phyloP scores from a whole-genome alignment of 2,329 filamentous ascomycete species.

The Penicillium polonicum region DNA sequence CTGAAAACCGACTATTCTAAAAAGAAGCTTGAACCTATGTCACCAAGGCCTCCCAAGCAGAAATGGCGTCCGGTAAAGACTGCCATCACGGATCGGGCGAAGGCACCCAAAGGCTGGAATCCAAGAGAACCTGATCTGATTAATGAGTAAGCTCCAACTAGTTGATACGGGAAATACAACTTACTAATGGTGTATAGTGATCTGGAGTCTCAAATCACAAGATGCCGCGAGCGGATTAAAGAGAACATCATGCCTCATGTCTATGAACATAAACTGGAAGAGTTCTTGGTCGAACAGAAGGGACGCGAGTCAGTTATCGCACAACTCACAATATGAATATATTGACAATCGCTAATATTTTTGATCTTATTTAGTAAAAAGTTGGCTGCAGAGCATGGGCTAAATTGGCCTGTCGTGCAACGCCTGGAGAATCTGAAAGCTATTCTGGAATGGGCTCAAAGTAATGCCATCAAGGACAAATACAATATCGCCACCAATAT shows the following conservation, averaged over 20 bases:
- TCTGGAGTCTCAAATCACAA: neutral
- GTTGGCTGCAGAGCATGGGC: neutral
- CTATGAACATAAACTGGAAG: neutral
- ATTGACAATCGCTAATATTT: neutral
- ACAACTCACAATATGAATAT: neutral
- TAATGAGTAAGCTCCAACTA: neutral
- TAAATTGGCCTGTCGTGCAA: neutral
- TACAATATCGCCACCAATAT: neutral
- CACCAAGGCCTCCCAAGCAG: neutral
- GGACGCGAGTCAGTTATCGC: neutral
- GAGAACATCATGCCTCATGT: neutral
- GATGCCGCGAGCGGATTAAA: neutral
- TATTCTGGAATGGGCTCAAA: neutral
- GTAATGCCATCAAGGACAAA: neutral
- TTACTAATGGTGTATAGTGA: neutral
- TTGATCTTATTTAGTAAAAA: neutral
- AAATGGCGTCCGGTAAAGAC: neutral
- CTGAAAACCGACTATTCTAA: neutral
- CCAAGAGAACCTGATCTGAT: neutral
- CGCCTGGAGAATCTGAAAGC: neutral
- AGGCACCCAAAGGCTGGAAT: neutral
- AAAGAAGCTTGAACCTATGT: neutral
- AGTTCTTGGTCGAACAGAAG: neutral
- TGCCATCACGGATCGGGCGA: neutral
- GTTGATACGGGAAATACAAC: neutral